Evolutionary conservation across 305 asterid genomes (phyloP), one percentile per base, ranked within the genome.

Genomic region (Fraxinus velutina): DNA sequence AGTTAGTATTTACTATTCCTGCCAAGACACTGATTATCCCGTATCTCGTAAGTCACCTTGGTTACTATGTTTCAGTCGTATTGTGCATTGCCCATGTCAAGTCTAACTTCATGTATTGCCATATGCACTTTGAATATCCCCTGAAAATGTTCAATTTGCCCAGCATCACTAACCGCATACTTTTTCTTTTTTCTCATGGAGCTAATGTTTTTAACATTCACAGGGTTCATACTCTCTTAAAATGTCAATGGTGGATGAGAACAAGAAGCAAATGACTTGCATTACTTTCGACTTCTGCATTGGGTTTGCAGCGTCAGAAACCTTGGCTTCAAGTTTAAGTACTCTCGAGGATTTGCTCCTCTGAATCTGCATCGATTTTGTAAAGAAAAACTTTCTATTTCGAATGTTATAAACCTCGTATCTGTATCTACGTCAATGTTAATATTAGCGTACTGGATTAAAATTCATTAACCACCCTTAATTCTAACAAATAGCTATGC

Each of bases 181-280:
- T 42, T 9, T 66, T 0, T 21, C 24, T 0, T 30, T 42, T 12
- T 9, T 12, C 70, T 44, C 55, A 50, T 37, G 33, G 19, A 81
- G n/a, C 64, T 78, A 70, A 72, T 30, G 17, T 42, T 33, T 66
- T 39, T 79, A 68, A 50, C 62, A 6, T 2, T 19, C 81, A 30
- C 94, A 95, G 99, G 99, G 99, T 22, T 87, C 90, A 0, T 92
- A 92, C 91, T 68, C 88, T 1, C 92, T 94, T 76, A 79, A 79
- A 82, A 86, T 94, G 97, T 87, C 84, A 64, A 84, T 93, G 93
- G 27, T 21, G 88, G 97, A 90, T 77, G 91, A 55, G 12, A 78
- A 88, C 70, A 87, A 89, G 44, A 64, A 89, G 66, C 81, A 88
- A 80, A 75, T 95, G 84, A 86, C 99, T 2, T 95, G 99, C 95